Evolutionary conservation across 768 basidiomycete species (phyloP), one percentile per base, ranked within the genome.

Genomic region (Auricularia sp.): DNA sequence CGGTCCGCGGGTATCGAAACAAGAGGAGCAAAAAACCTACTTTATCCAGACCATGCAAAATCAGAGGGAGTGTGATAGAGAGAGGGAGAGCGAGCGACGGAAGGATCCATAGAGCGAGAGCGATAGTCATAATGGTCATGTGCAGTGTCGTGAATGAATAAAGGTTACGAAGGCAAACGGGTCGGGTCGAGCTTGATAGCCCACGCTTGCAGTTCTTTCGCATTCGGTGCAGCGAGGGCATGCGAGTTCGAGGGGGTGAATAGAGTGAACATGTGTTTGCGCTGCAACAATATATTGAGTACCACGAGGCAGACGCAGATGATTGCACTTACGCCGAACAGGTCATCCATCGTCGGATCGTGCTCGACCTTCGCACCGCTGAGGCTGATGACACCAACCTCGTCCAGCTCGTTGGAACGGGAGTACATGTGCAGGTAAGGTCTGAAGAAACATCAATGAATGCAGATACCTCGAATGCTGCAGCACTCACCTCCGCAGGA

Each of bases 191-290:
- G 78, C 74, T 90, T 92, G 66, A 81, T 78, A 70, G 84, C 87
- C 94, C 94, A 97, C 72, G 86, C 83, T 66, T 85, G 85, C 65
- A 93, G 80, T 71, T 97, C 94, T 77, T 91, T 95, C 65, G 80
- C 75, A 70, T 80, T 91, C 2, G 88, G 84, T 39, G 94, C 92
- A 8, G 90, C 88, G 10, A 97, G 81, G 44, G 91, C 92, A 77
- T 94, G 89, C 33, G 94, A 94, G 74, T 97, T 96, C 7, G 91
- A 90, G 13, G 91, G 81, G 1, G 94, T 94, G 76, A 95, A 96
- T 37, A 97, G 82, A 13, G 92, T 94, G 75, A 97, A 95, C 14
- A 88, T 89, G 74, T 86, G 88, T 39, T 81, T 85, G 81, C 88
- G 91, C 94, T 94, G 72, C 56, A 16, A 65, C n/a, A n/a, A 66